A percentile compares a stretch with the other conserved stretches of the same genome.
These are phyloP conservation scores for Clonostachys solani DNA, from an alignment of 2,329 filamentous ascomycete species.

Conservation along the genomic window DNA sequence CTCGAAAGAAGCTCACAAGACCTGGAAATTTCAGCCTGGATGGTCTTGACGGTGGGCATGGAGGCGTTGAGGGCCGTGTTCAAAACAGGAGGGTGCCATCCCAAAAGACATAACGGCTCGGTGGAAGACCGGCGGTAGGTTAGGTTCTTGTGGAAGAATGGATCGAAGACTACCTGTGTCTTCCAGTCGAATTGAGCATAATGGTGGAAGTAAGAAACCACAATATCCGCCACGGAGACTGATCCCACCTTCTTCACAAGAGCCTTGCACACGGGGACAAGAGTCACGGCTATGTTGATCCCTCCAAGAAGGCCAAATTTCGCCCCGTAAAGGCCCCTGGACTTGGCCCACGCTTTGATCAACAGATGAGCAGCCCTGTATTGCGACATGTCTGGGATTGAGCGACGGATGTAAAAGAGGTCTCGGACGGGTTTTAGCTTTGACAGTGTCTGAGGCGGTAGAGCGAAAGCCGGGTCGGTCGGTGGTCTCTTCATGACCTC, in stretches of 20 bases:
- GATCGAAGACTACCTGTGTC: slow-evolving; percentile 50
- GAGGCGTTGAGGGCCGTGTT: slow-evolving; percentile 56
- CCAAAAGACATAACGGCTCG: slow-evolving; percentile 60
- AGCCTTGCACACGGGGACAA: slow-evolving; percentile 56
- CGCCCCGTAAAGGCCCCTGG: slow-evolving; percentile 59
- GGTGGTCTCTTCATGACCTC: slow-evolving; percentile 39
- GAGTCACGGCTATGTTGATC: slow-evolving; percentile 59
- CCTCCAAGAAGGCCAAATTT: slow-evolving; percentile 63
- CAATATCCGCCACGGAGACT: slow-evolving; percentile 43
- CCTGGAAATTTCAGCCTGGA: slow-evolving; percentile 45
- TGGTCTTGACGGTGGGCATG: slow-evolving; percentile 41
- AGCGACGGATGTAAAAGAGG: slow-evolving; percentile 53
- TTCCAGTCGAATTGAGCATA: slow-evolving; percentile 60
- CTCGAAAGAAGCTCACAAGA: slow-evolving; percentile 34
- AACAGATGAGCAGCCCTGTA: slow-evolving; percentile 56
- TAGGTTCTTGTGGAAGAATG: slow-evolving; percentile 44
- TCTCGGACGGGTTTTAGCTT: slow-evolving; percentile 64
- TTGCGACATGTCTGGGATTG: slow-evolving; percentile 51
- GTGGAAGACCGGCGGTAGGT: slow-evolving; percentile 26
- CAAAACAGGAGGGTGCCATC: slow-evolving; percentile 56
- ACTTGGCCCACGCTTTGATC: slow-evolving; percentile 58
- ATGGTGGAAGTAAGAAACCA: slow-evolving; percentile 58
- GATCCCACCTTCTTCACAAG: slow-evolving; percentile 27
- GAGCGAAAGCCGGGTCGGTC: slow-evolving; percentile 47
- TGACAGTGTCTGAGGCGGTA: slow-evolving; percentile 50